Conservation (phyloP, 2,329 filamentous ascomycete species). For the Beauveria sp. region DNA sequence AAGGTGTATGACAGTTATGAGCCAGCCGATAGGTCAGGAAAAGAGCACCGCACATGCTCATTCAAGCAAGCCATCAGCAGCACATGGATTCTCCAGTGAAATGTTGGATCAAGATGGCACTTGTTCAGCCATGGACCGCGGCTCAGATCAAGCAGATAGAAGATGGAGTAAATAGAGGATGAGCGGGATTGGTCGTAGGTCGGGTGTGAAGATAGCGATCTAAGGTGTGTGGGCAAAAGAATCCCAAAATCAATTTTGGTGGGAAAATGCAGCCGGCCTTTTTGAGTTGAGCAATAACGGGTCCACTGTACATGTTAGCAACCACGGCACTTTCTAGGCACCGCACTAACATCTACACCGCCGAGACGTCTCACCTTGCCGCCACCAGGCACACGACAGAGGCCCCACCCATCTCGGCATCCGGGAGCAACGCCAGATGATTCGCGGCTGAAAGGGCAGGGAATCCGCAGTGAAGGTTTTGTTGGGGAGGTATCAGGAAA, state of each 20-base stretch:
- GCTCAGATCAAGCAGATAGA: neutral
- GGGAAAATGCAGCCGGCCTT: neutral
- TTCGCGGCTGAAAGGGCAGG: neutral
- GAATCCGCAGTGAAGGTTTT: neutral
- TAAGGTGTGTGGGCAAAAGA: neutral
- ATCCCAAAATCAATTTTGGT: neutral
- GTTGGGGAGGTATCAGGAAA: neutral
- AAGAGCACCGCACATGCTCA: neutral
- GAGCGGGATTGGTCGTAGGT: neutral
- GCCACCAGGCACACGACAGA: constrained; percentile 7
- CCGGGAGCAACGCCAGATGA: constrained; percentile 6
- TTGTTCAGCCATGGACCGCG: neutral
- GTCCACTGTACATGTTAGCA: neutral
- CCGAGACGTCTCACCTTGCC: neutral
- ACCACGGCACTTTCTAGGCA: too few relatives aligned
- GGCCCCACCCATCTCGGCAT: constrained; percentile 10
- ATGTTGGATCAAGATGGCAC: neutral
- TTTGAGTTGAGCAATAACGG: neutral
- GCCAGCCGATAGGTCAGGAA: neutral
- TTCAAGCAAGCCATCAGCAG: too few relatives aligned
- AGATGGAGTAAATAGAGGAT: neutral
- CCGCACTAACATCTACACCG: neutral
- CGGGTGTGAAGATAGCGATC: neutral
- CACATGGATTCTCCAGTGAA: too few relatives aligned
- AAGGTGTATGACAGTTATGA: neutral